Evolutionary conservation across 2,329 filamentous ascomycete genomes (phyloP).

Genomic region (Colletotrichum chrysophilum): DNA sequence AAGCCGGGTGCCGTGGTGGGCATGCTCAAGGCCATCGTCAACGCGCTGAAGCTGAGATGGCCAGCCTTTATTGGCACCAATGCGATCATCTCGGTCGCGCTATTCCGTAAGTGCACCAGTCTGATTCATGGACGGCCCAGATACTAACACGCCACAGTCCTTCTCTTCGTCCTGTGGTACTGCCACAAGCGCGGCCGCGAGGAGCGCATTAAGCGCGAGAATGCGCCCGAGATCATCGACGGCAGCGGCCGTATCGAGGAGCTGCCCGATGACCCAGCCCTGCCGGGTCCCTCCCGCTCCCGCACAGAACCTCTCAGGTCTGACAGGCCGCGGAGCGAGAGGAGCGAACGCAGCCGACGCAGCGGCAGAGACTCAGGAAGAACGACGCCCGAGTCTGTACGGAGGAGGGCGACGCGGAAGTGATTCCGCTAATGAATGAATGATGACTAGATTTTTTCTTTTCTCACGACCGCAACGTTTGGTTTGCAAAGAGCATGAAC

Average conservation of each 20-base stretch:
- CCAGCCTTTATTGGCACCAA: constrained; percentile 92
- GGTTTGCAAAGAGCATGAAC: neutral
- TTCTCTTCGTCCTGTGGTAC: constrained; percentile 97
- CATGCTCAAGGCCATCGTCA: constrained; percentile 89
- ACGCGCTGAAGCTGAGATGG: constrained; percentile 85
- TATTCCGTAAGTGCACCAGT: constrained; percentile 71
- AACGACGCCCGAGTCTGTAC: constrained; percentile 6
- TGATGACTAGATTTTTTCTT: neutral
- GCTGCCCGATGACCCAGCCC: constrained; percentile 51
- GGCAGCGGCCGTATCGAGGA: constrained; percentile 51
- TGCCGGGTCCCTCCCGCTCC: constrained; percentile 37
- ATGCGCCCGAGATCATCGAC: constrained; percentile 38
- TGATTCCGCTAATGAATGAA: neutral
- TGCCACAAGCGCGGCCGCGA: constrained; percentile 95
- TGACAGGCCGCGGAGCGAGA: constrained; percentile 10
- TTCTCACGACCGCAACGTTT: neutral
- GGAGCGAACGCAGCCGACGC: constrained; percentile 23
- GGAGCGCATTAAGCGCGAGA: constrained; percentile 72
- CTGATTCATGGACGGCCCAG: neutral
- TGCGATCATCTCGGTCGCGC: constrained; percentile 78
- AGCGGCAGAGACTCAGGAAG: constrained; percentile 12
- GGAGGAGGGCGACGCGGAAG: constrained; percentile 8
- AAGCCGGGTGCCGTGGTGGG: constrained; percentile 87
- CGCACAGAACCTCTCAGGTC: constrained; percentile 9
- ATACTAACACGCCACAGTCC: constrained; percentile 55